Base-by-base conservation (phyloP, 805 yeast species). In the Saccharomycopsis sp. region DNA sequence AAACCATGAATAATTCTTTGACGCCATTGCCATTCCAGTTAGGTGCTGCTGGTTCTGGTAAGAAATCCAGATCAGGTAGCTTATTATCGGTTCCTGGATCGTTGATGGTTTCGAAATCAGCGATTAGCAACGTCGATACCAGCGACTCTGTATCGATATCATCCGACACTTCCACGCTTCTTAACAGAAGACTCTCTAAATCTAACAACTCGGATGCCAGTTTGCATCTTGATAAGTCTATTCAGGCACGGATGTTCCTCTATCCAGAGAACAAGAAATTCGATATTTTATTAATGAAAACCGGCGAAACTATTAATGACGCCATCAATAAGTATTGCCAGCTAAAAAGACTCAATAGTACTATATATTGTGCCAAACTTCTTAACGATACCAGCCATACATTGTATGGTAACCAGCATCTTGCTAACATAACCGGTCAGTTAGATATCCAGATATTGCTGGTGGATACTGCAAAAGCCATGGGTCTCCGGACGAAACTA, bases 21-120 rank as follows among this genome's bases (percentile, higher is more conserved):
- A 79, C 88, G 0, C 90, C 92, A 2, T 72, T 82, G 42, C 81
- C 86, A 0, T 67, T 69, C 49, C 22, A 12, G 22, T 17, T 44
- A 17, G 49, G 22, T 17, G 49, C 22, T 17, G 20, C 19, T 17
- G 22, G 22, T 35, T 35, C 41, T 9, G 8, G 14, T 35, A 35
- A 35, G 8, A 9, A 8, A 35, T 9, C 8, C 14, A 35, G 14
- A 35, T 9, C 8, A 9, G 14, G 8, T 8, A 35, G 41, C 8
- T 9, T 9, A 9, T 35, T 35, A 35, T 35, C 41, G 14, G 8
- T 35, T 8, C 41, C 41, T 35, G 41, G 41, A 8, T 9, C 8
- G 8, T 9, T 35, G 8, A 35, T 35, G 8, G 41, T 9, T 35
- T 9, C 14, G 14, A 35, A 35, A 9, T 8, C 41, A 8, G 8